Base-by-base conservation (phyloP, 805 yeast genomes). In the Maudiozyma saulgeensis region DNA sequence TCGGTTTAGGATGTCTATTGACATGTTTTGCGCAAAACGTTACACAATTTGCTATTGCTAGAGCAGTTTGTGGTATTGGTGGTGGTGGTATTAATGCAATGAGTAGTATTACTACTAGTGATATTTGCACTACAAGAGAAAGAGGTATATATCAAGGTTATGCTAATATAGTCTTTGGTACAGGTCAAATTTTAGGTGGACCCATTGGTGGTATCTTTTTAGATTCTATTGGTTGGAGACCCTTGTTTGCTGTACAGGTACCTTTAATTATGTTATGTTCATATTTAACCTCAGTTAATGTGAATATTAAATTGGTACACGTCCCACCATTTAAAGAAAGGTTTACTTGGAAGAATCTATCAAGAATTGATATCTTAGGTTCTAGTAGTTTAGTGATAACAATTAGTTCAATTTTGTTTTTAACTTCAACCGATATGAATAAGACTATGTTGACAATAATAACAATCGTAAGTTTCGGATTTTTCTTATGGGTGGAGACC, bases 71-170 rank as follows among this genome's bases (percentile, higher is more conserved):
- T 25, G 96, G 96, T 18, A 76, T 85, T 49, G 96, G 96, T 12
- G 96, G 95, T n/a, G 93, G 95, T 6, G 96, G 96, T 1, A 77
- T 88, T 59, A 79, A 82, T 46, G 75, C 90, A 0, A 69, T 87
- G 56, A 77, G 87, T 16, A 82, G 95, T 6, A 84, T 88, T 50
- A 75, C 89, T 2, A 76, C 84, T 56, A 79, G 87, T 26, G 96
- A 88, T 64, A 70, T 87, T 44, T 82, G 89, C 26, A 81, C 93
- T 0, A 73, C 83, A 45, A 73, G 90, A 51, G 80, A 84, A 49
- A 72, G 96, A 45, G 95, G 95, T 2, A 63, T 85, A 34, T 86
- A 77, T 64, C 96, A 88, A 65, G 96, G 96, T 1, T 69, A 84
- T 53, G 89, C 87, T 18, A 87, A 87, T 62, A 72, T 88, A 16